These are phyloP conservation scores for Calocera cornea DNA, from an alignment of 768 basidiomycete genomes.

Conservation along the genomic window DNA sequence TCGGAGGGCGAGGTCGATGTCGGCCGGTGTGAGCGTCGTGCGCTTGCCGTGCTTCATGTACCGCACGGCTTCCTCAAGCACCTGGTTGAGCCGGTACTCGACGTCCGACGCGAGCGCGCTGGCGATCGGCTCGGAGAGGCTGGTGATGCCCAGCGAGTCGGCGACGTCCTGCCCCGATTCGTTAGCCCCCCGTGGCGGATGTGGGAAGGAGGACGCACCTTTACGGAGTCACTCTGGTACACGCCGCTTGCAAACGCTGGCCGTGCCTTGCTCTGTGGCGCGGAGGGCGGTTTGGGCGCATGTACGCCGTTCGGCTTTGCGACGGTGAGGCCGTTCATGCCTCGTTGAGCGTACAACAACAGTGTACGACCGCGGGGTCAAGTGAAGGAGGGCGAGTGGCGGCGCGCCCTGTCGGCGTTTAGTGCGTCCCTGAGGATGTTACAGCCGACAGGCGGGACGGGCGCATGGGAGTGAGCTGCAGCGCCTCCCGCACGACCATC, in stretches of 20 bases:
- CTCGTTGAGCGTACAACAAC: neutral
- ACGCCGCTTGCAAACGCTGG: neutral
- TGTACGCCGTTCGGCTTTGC: neutral
- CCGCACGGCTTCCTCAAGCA: slow-evolving; percentile 91
- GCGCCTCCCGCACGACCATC: too few relatives aligned
- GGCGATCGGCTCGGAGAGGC: slow-evolving; percentile 63
- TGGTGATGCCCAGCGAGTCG: slow-evolving; percentile 67
- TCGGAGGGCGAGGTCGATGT: slow-evolving; percentile 87
- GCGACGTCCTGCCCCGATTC: slow-evolving; percentile 60
- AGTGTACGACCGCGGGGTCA: neutral
- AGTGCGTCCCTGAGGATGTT: too few relatives aligned
- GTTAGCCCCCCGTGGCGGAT: neutral
- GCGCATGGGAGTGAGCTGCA: too few relatives aligned
- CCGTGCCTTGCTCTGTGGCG: neutral
- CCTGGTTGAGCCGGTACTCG: slow-evolving; percentile 90
- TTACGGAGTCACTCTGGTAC: neutral
- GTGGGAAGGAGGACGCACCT: neutral
- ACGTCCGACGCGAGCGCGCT: slow-evolving; percentile 86
- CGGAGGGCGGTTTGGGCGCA: neutral
- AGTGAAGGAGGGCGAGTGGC: neutral
- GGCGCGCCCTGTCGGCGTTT: too few relatives aligned
- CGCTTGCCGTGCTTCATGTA: slow-evolving; percentile 92
- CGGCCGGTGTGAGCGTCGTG: slow-evolving; percentile 75
- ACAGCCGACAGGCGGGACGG: too few relatives aligned
- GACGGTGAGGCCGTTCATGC: neutral